Evolutionary conservation across 192 early-diverging fungal species (phyloP), one percentile per base, ranked within the genome.

Genomic region (Mortierella hygrophila): DNA sequence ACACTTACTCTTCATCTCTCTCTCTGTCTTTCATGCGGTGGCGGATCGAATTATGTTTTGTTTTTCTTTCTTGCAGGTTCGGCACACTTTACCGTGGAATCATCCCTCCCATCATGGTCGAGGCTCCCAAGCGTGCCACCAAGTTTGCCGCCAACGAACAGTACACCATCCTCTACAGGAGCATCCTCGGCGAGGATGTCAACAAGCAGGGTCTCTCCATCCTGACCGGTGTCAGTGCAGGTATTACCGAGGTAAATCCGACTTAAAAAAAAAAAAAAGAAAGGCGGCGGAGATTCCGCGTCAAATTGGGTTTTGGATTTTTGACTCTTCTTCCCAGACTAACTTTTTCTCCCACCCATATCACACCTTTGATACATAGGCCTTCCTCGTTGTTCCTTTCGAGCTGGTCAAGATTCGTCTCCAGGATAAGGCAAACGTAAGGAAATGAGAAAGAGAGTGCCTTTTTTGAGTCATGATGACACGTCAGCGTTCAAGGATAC

Each of bases 81-180:
- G 88, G 88, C 41, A 91, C 94, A 4, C 90, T 97, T 63, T 97
- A 98, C 84, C 91, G 96, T 69, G 98, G 98, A n/a, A 99, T 99
- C 72, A 81, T 97, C 41, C 97, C 98, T 55, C 98, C 98, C 9
- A 97, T 99, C 82, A 91, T 99, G 90, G 97, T 97, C 1, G 98
- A 99, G 89, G 98, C 98, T 52, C 98, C 98, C 32, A 99, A 99
- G 91, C 94, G 98, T 63, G 97, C 97, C 29, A 99, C 96, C 89
- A 99, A 99, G 89, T 99, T 99, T 91, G 95, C 96, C 8, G 93
- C 97, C 40, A 99, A 99, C 83, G 97, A 97, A 82, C 94, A 96
- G 85, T 97, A 96, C 77, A 92, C 90, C 18, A 88, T 89, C 21
- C 84, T 95, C 80, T 95, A 91, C 82, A 93, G 89, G 82, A 93